These are phyloP conservation scores for Chrysosporium keratinophilum DNA, from an alignment of 2,329 filamentous ascomycete genomes.

Conservation along the genomic window DNA sequence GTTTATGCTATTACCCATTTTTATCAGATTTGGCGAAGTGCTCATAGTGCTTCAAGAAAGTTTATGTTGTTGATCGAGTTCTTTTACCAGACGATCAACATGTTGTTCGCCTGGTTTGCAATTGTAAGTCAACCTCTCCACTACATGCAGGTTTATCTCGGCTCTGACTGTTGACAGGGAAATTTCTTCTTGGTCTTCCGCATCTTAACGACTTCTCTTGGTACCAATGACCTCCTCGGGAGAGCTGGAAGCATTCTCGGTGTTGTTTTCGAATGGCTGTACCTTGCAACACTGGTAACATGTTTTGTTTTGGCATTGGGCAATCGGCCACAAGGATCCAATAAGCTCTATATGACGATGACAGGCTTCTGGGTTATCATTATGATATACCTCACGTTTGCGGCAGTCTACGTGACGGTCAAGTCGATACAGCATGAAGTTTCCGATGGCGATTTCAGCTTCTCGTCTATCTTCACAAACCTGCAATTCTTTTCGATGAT, in stretches of 20 bases:
- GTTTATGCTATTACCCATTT: constrained; percentile 93
- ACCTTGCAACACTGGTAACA: constrained; percentile 79
- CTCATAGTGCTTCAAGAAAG: constrained; percentile 79
- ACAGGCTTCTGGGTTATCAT: constrained; percentile 97
- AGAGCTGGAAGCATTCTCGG: constrained; percentile 68
- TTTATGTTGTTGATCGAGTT: constrained; percentile 87
- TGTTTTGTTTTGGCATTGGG: constrained; percentile 93
- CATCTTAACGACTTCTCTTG: constrained; percentile 82
- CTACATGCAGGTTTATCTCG: neutral
- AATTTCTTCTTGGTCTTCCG: constrained; percentile 99
- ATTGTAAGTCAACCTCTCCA: constrained; percentile 48
- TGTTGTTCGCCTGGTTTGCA: constrained; percentile 98
- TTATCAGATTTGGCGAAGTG: constrained; percentile 88
- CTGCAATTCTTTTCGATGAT: constrained; percentile 87
- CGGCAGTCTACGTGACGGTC: constrained; percentile 87
- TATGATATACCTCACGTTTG: constrained; percentile 92
- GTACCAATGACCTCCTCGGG: constrained; percentile 58
- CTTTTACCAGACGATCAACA: constrained; percentile 83
- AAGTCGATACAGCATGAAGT: constrained; percentile 68
- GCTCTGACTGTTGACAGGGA: constrained; percentile 38
- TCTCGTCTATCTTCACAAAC: constrained; percentile 70
- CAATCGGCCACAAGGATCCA: constrained; percentile 88
- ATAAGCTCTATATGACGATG: constrained; percentile 90
- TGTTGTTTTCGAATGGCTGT: constrained; percentile 91
- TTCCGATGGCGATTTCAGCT: constrained; percentile 51